Evolutionary conservation across 2,329 filamentous ascomycete genomes (phyloP).

Genomic region (Diaporthe sp.): DNA sequence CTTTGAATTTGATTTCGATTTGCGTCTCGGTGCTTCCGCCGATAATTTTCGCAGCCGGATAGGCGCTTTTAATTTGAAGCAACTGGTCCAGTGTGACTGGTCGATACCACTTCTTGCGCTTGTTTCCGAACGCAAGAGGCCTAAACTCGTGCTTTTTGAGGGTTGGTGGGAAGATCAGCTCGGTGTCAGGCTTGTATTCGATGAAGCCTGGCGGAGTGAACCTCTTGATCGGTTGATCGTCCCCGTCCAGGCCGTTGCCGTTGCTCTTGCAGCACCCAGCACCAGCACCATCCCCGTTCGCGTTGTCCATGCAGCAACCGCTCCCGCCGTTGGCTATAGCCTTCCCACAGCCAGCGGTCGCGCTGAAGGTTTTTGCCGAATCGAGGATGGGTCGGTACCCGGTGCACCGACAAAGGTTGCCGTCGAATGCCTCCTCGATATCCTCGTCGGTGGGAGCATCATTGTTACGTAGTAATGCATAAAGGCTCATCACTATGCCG

Average conservation of each 20-base stretch:
- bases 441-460: conserved; percentile 82
- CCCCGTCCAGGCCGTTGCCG: conserved; percentile 62
- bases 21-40: conserved; percentile 97
- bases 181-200: conserved; percentile 92
- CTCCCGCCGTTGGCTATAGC: conserved; percentile 63
- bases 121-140: conserved; percentile 91
- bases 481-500: conserved; percentile 97
- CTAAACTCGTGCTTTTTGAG: conserved; percentile 86
- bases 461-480: conserved; percentile 91
- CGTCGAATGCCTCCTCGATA: conserved; percentile 96
- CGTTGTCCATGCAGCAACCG: conserved; percentile 81
- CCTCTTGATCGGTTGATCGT: conserved; percentile 67
- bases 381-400: conserved; percentile 95
- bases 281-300: conserved; percentile 60
- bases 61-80: conserved; percentile 88
- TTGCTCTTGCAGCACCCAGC: conserved; percentile 79
- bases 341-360: conserved; percentile 66
- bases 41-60: conserved; percentile 92
- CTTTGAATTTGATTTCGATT: conserved; percentile 99
- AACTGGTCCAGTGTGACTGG: conserved; percentile 90
- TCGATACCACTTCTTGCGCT: conserved; percentile 93
- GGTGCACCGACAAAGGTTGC: conserved; percentile 95
- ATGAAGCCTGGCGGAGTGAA: conserved; percentile 94
- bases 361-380: conserved; percentile 90
- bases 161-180: conserved; percentile 93